These are phyloP conservation scores for Mycena olivaceomarginata DNA, from an alignment of 768 basidiomycete genomes.

Conservation along the genomic window DNA sequence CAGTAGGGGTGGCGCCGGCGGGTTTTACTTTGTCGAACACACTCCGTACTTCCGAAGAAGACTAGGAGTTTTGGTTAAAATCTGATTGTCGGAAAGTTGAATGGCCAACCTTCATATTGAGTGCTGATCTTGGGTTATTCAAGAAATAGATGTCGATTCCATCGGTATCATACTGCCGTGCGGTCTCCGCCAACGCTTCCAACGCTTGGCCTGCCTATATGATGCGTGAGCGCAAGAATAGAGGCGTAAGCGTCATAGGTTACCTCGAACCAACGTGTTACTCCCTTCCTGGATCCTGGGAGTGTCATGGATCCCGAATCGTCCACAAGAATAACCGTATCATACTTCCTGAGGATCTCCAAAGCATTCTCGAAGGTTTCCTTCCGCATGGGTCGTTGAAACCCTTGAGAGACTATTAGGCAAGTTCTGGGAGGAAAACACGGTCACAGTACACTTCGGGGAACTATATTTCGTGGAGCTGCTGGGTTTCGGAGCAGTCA, in stretches of 20 bases:
- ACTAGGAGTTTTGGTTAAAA: slow-evolving; percentile 51
- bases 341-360: slow-evolving; percentile 64
- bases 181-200: slow-evolving; percentile 66
- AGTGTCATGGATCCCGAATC: slow-evolving; percentile 75
- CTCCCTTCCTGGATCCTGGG: slow-evolving; percentile 43
- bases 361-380: slow-evolving; percentile 53
- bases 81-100: not conserved
- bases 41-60: slow-evolving; percentile 55
- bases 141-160: slow-evolving; percentile 81
- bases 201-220: slow-evolving; percentile 66
- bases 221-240: not conserved
- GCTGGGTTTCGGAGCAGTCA: too few species aligned
- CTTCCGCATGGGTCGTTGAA: slow-evolving; percentile 27
- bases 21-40: slow-evolving; percentile 68
- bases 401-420: too few species aligned
- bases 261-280: slow-evolving; percentile 71
- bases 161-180: slow-evolving; percentile 70
- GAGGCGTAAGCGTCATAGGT: not conserved
- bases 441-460: too few species aligned
- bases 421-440: too few species aligned
- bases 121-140: slow-evolving; percentile 59
- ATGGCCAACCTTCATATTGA: slow-evolving; percentile 60
- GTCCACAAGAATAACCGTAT: slow-evolving; percentile 77
- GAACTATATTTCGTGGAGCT: too few species aligned
- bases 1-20: slow-evolving; percentile 66